A percentile compares a stretch with the other conserved stretches of the same genome.
Conservation (phyloP, 768 basidiomycete species). For the Mycena floridula region DNA sequence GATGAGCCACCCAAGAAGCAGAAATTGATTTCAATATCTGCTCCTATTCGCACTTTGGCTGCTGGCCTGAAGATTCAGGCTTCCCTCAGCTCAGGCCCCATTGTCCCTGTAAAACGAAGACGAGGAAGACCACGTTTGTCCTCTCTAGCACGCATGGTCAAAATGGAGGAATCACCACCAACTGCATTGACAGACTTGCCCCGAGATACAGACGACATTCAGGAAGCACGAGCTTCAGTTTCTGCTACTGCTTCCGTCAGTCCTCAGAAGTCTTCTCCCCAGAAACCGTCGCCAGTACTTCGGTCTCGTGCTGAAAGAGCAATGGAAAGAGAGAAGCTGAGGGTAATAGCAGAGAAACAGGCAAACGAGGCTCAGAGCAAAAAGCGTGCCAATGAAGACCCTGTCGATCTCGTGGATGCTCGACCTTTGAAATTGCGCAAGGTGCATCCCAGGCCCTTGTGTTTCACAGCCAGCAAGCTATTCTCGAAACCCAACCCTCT, state of each 20-base stretch:
- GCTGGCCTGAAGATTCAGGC: too few relatives aligned
- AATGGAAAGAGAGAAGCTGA: constrained; percentile 34
- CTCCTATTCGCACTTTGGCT: background rate
- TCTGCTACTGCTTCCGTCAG: background rate
- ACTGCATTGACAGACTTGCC: background rate
- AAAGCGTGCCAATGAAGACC: constrained; percentile 19
- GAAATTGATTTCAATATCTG: background rate
- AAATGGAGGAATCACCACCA: background rate
- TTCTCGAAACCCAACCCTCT: constrained; percentile 56
- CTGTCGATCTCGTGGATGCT: constrained; percentile 26
- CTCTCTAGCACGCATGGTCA: background rate
- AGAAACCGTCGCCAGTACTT: constrained; percentile 10
- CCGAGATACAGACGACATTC: background rate
- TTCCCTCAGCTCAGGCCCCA: background rate
- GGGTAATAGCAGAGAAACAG: constrained; percentile 16
- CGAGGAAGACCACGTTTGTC: constrained; percentile 1
- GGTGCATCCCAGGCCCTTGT: constrained; percentile 33
- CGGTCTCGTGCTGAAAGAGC: constrained; percentile 36
- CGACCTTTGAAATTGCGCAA: constrained; percentile 29
- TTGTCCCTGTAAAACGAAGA: background rate
- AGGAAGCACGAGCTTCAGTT: background rate
- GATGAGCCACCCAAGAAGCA: background rate
- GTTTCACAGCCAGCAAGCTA: constrained; percentile 40
- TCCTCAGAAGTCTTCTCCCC: background rate
- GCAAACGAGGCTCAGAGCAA: constrained; percentile 9